phyloP scores from a whole-genome alignment of 2,329 filamentous ascomycete species.

The Paramyrothecium roridum region DNA sequence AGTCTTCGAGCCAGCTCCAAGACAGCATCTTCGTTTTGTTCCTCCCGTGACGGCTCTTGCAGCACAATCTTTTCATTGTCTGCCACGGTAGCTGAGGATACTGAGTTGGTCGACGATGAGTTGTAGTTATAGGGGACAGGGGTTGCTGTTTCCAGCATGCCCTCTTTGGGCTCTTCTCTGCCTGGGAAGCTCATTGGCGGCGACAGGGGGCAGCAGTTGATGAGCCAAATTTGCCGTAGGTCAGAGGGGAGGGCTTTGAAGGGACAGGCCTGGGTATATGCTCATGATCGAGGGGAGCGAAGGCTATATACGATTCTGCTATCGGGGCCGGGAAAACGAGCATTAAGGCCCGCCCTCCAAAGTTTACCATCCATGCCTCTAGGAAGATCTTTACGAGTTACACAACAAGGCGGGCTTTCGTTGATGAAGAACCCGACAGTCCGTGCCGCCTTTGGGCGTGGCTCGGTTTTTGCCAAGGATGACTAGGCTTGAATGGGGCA shows the following conservation, averaged over 20 bases:
- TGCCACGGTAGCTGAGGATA: background rate
- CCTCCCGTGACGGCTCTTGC: background rate
- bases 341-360: too few species aligned
- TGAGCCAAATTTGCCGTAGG: background rate
- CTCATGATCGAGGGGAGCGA: too few species aligned
- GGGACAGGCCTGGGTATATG: too few species aligned
- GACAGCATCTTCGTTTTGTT: conserved; percentile 13
- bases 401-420: background rate
- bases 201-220: background rate
- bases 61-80: background rate
- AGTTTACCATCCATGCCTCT: too few species aligned
- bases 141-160: background rate
- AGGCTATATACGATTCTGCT: too few species aligned
- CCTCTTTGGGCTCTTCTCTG: background rate
- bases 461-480: background rate
- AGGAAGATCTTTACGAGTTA: background rate
- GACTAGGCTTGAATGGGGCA: background rate
- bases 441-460: background rate
- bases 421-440: background rate
- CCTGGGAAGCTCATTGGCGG: background rate
- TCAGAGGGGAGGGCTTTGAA: background rate
- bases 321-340: too few species aligned
- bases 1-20: conserved; percentile 23
- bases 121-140: background rate
- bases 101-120: background rate